Evolutionary conservation across 2,329 filamentous ascomycete genomes (phyloP).

Genomic region (Xylaria arbuscula): DNA sequence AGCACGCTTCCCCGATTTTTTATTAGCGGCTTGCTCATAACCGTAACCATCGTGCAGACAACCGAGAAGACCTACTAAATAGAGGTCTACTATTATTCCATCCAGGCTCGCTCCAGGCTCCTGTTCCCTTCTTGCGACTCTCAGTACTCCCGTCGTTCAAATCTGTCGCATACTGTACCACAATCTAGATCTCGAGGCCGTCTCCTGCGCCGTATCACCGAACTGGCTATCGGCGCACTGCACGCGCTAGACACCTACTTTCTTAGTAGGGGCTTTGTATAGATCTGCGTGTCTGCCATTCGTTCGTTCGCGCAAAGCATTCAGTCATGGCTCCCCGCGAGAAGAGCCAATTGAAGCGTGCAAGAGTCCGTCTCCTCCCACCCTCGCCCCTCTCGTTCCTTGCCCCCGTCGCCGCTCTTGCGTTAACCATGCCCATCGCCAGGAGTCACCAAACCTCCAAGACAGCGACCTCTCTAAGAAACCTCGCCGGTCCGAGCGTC

Average conservation of each 20-base stretch:
- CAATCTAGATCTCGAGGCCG: neutral
- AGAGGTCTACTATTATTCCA: conserved; percentile 4
- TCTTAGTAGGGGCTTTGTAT: conserved; percentile 1
- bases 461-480: conserved; percentile 78
- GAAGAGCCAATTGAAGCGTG: conserved; percentile 87
- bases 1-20: conserved; percentile 25
- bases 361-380: conserved; percentile 68
- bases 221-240: neutral
- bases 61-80: conserved; percentile 9
- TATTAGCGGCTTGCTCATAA: neutral
- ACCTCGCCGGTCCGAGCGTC: conserved; percentile 79
- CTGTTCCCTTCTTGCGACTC: neutral
- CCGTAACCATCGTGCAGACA: conserved; percentile 13
- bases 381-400: conserved; percentile 8
- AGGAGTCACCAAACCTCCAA: conserved; percentile 65
- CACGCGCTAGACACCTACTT: neutral
- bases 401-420: conserved; percentile 24
- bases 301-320: conserved; percentile 13
- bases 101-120: conserved; percentile 10
- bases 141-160: conserved; percentile 1
- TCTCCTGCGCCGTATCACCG: conserved; percentile 11
- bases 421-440: conserved; percentile 37
- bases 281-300: neutral
- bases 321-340: conserved; percentile 70
- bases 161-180: conserved; percentile 1